Evolutionary conservation across 805 yeast genomes (phyloP).

Genomic region (Starmerella asiatica): DNA sequence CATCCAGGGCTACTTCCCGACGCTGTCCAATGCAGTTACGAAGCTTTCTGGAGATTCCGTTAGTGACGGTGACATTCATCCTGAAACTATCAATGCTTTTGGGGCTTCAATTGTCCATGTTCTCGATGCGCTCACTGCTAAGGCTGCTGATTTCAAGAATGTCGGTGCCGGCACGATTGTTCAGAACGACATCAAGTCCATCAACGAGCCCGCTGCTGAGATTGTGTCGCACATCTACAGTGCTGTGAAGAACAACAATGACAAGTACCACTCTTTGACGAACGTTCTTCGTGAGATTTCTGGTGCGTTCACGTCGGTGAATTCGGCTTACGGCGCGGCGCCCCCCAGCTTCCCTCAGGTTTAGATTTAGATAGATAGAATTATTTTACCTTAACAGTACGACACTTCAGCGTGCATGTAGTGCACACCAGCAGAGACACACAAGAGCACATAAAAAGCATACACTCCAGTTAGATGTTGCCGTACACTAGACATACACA

Average conservation of each 20-base stretch:
- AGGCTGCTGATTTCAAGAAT: slow-evolving; percentile 20
- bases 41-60: slow-evolving; percentile 9
- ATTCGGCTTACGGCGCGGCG: slow-evolving; percentile 14
- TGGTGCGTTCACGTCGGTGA: slow-evolving; percentile 13
- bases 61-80: slow-evolving; percentile 9
- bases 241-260: slow-evolving; percentile 14
- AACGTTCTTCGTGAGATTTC: slow-evolving; percentile 10
- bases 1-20: slow-evolving; percentile 22
- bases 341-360: slow-evolving; percentile 9
- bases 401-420: no score
- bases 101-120: slow-evolving; percentile 13
- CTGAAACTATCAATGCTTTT: slow-evolving; percentile 9
- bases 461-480: no score
- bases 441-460: no score
- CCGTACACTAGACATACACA: no score
- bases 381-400: background rate
- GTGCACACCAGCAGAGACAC: no score
- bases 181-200: slow-evolving; percentile 17
- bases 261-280: slow-evolving; percentile 11
- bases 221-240: slow-evolving; percentile 15
- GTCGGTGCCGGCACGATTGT: slow-evolving; percentile 22
- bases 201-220: slow-evolving; percentile 18
- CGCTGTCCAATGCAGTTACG: slow-evolving; percentile 16
- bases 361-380: background rate
- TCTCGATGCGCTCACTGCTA: slow-evolving; percentile 17